Evolutionary conservation across 768 basidiomycete genomes (phyloP).

Genomic region (Psilocybe cyanescens): DNA sequence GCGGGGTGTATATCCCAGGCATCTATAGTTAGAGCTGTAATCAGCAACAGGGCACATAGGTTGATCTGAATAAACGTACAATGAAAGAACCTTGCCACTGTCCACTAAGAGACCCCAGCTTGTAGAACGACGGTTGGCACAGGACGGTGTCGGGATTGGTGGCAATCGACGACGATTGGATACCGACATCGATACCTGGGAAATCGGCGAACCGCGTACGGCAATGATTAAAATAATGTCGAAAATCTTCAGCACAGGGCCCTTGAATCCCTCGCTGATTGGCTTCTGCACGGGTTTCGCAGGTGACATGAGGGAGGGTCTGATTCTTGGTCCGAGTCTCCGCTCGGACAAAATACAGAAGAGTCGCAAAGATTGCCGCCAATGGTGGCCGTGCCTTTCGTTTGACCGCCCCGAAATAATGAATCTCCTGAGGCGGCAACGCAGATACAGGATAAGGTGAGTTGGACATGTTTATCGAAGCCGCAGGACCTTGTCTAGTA

Average conservation of each 20-base stretch:
- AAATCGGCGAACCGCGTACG: slow-evolving; percentile 42
- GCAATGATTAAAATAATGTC: slow-evolving; percentile 45
- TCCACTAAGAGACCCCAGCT: slow-evolving; percentile 48
- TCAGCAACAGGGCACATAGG: not conserved
- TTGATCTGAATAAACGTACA: slow-evolving; percentile 31
- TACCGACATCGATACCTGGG: slow-evolving; percentile 27
- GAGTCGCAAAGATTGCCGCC: slow-evolving; percentile 47
- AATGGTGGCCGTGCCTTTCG: slow-evolving; percentile 41
- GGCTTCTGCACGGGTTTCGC: slow-evolving; percentile 36
- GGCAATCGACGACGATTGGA: slow-evolving; percentile 16
- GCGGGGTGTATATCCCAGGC: slow-evolving; percentile 34
- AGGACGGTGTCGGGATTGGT: slow-evolving; percentile 17
- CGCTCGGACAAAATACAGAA: slow-evolving; percentile 49
- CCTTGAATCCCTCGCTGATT: slow-evolving; percentile 34
- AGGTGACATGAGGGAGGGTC: slow-evolving; percentile 43
- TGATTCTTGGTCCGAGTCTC: slow-evolving; percentile 34
- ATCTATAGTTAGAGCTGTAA: slow-evolving; percentile 28
- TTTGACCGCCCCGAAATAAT: slow-evolving; percentile 45
- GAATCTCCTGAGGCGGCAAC: slow-evolving; percentile 31
- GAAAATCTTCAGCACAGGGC: slow-evolving; percentile 50
- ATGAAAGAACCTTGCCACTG: slow-evolving; percentile 54
- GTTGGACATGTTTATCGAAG: not conserved
- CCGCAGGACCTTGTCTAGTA: slow-evolving; percentile 7
- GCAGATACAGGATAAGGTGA: slow-evolving; percentile 31
- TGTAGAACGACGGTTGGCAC: slow-evolving; percentile 35